Evolutionary conservation across 768 basidiomycete species (phyloP), one percentile per base, ranked within the genome.

Genomic region (Pulveroboletus sp.): DNA sequence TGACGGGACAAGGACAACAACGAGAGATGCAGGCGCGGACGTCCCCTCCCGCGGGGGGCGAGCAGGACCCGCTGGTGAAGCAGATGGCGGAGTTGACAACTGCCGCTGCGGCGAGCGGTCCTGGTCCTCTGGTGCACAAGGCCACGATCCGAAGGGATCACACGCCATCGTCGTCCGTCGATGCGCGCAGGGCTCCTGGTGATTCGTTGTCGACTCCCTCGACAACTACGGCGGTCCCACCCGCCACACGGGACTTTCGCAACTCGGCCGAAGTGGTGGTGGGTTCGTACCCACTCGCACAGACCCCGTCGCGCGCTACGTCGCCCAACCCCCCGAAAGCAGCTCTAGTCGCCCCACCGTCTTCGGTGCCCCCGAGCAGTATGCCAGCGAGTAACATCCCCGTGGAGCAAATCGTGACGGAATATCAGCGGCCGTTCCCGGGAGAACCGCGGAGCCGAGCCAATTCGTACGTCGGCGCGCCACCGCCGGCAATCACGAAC

Each of bases 341-440:
- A 2, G 86, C 76, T 8, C 81, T 93, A 63, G 89, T 87, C 80
- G 78, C 82, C 7, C 83, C 81, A 14, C 45, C 59, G 2, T 34
- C 74, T 0, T 63, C 64, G 5, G 19, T 50, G 3, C 47, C 68
- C n/a, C n/a, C n/a, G n/a, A n/a, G 4, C 70, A 73, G 26, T n/a
- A 69, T 76, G 3, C 53, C 74, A 7, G 75, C 76, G 1, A 64
- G 74, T 34, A n/a, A n/a, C n/a, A 76, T 82, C n/a, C 74, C 79
- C 0, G 81, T 91, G 16, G 83, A 88, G 48, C 80, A 82, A n/a
- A 83, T 92, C 8, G 68, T 92, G 14, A 73, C 74, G 1, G 77
- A 82, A 55, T 97, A 97, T 61, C 80, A 85, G 23, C 91, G 93
- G 60, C 80, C 85, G 1, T 79, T 97, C 63, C 94, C 93, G 7